A percentile compares a stretch with the other conserved stretches of the same genome.
These are phyloP conservation scores for Hirsutella thompsonii DNA, from an alignment of 2,329 filamentous ascomycete species.

Conservation along the genomic window DNA sequence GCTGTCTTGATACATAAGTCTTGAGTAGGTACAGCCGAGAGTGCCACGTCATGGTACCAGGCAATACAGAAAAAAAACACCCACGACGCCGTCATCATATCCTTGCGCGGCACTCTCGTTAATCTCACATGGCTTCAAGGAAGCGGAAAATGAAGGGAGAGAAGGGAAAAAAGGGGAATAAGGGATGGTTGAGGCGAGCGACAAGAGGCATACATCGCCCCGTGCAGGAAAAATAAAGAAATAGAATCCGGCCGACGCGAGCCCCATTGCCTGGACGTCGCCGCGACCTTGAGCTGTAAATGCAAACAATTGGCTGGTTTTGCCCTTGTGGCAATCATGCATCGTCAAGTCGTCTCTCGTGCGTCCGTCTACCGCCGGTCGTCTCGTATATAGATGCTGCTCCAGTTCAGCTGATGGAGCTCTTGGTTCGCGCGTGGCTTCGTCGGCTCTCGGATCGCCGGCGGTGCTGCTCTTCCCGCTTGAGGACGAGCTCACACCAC, in stretches of 20 bases:
- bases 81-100: slow-evolving; percentile 2
- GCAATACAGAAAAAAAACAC: slow-evolving; percentile 1
- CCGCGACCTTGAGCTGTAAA: too few relatives aligned
- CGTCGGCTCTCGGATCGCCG: slow-evolving; percentile 38
- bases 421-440: slow-evolving; percentile 45
- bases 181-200: not conserved
- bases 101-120: slow-evolving; percentile 1
- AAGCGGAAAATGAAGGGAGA: not conserved
- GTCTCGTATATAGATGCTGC: not conserved
- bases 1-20: slow-evolving; percentile 1
- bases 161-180: not conserved
- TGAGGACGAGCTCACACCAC: slow-evolving; percentile 57
- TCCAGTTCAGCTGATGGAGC: slow-evolving; percentile 33
- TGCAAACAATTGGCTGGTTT: too few relatives aligned
- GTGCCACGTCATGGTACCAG: slow-evolving; percentile 1
- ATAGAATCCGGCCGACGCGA: not conserved
- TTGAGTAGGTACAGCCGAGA: slow-evolving; percentile 5
- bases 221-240: not conserved
- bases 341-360: not conserved
- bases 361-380: not conserved
- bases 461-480: slow-evolving; percentile 47
- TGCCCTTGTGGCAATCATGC: not conserved
- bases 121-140: slow-evolving; percentile 2
- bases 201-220: not conserved
- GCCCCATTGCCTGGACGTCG: too few relatives aligned